phyloP scores from a whole-genome alignment of 129 eudicot genomes.

The Pseudognaphalium luteoalbum region DNA sequence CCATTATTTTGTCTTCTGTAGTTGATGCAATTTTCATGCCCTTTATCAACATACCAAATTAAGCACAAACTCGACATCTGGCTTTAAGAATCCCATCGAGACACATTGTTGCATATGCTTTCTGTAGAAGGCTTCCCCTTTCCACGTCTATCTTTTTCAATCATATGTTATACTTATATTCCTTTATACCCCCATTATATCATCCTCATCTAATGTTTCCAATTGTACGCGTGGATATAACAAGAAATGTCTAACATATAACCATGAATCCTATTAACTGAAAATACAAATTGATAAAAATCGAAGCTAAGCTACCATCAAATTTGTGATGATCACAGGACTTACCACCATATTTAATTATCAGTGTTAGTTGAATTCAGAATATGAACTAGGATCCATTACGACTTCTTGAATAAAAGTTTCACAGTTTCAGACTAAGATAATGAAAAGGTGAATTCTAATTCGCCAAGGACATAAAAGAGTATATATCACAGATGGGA shows the following conservation, averaged over 20 bases:
- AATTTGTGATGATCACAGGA: neutral
- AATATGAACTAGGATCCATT: neutral
- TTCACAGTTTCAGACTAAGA: neutral
- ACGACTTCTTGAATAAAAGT: conserved; percentile 1
- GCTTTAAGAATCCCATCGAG: conserved; percentile 24
- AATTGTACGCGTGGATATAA: neutral
- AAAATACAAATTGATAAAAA: too few species aligned
- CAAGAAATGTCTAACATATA: neutral
- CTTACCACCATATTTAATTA: neutral
- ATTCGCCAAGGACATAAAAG: conserved; percentile 10
- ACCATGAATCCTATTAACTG: neutral
- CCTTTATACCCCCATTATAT: conserved; percentile 27
- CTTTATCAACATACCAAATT: neutral
- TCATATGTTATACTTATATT: conserved; percentile 21
- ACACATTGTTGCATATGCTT: conserved; percentile 17
- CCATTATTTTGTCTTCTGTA: conserved; percentile 20
- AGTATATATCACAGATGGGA: conserved; percentile 25
- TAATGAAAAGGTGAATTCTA: conserved; percentile 24
- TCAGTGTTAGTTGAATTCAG: too few species aligned
- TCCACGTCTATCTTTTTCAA: conserved; percentile 24
- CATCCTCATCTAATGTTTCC: conserved; percentile 13
- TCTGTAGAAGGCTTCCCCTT: conserved; percentile 16
- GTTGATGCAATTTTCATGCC: conserved; percentile 19
- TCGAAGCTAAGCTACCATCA: too few species aligned
- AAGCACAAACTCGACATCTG: conserved; percentile 31